phyloP scores from a whole-genome alignment of 495 filamentous ascomycete species.

The Gamarada debralockiae region DNA sequence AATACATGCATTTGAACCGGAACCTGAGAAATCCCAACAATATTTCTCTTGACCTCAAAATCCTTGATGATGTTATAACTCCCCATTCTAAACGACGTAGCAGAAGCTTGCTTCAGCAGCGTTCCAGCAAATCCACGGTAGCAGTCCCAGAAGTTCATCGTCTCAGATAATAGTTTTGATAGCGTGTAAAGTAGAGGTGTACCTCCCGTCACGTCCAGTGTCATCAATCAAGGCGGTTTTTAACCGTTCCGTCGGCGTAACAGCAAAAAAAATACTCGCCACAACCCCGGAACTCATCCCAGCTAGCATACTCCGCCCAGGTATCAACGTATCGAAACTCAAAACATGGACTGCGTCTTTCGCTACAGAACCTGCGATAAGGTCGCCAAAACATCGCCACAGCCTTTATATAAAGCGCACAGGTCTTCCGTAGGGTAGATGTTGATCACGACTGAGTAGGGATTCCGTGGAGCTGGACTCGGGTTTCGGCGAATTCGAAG shows the following conservation, averaged over 20 bases:
- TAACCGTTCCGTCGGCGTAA: constrained; percentile 64
- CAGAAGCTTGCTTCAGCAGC: constrained; percentile 63
- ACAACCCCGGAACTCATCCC: constrained; percentile 61
- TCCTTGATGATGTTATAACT: constrained; percentile 68
- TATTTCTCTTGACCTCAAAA: constrained; percentile 37
- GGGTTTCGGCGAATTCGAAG: constrained; percentile 24
- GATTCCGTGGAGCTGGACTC: constrained; percentile 37
- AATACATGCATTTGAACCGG: too few species aligned
- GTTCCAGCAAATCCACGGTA: constrained; percentile 60
- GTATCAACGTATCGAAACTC: constrained; percentile 57
- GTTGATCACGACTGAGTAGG: constrained; percentile 35
- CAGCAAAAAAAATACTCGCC: constrained; percentile 51
- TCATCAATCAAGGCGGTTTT: constrained; percentile 71
- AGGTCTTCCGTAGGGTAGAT: constrained; percentile 44
- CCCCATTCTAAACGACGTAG: constrained; percentile 62
- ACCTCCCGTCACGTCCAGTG: constrained; percentile 47
- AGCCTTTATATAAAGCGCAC: constrained; percentile 57
- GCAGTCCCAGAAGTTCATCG: constrained; percentile 49
- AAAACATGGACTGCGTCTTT: constrained; percentile 67
- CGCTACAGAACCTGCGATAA: constrained; percentile 34
- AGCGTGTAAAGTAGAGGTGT: constrained; percentile 48
- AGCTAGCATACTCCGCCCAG: constrained; percentile 50
- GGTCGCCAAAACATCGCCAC: constrained; percentile 33
- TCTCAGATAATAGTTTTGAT: constrained; percentile 41
- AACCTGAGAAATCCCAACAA: too few species aligned